Evolutionary conservation across 208 protist genomes (phyloP), one percentile per base, ranked within the genome.

Genomic region (Crithidia sp.): DNA sequence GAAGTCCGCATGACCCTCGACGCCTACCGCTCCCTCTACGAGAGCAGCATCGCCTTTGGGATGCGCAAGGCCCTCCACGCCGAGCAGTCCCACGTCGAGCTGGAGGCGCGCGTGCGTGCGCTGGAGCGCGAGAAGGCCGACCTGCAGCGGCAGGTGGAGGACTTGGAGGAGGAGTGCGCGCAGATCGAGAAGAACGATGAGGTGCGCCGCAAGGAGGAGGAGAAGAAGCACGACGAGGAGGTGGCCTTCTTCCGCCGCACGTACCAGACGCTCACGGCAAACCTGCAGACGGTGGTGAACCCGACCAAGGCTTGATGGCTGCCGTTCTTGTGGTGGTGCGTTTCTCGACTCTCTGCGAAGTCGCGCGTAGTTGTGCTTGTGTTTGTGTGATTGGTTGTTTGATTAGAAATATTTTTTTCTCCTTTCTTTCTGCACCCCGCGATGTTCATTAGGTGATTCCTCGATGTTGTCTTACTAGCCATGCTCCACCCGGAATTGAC

Each of bases 21-120:
- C 73, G 89, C 92, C 41, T 93, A 96, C 81, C 89, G 89, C 60
- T 83, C 84, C 13, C 75, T 96, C n/a, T 93, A 92, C 67, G 85
- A 95, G 77, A 93, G 89, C 78, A 91, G 84, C 65, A 85, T 87
- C 82, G 98, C 71, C 96, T 99, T 93, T 94, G 99, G 72, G 84
- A 99, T 96, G 97, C 92, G 99, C 72, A 99, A 99, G 82, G 97
- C 99, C 17, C 88, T 99, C 2, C 97, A 99, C 73, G 94, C 97
- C 1, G 98, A 99, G 83, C 96, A 99, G 83, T 91, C 88, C 40
- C 98, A 98, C 77, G 90, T 96, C 5, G 97, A 99, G 74, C 90
- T 99, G 78, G 93, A 98, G 85, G 82, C 90, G 9, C 95, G 90
- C 13, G 94, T 99, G 28, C 88, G 87, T n/a, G 81, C 87, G 10